phyloP scores from a whole-genome alignment of 805 yeast genomes.

The Candida pini region DNA sequence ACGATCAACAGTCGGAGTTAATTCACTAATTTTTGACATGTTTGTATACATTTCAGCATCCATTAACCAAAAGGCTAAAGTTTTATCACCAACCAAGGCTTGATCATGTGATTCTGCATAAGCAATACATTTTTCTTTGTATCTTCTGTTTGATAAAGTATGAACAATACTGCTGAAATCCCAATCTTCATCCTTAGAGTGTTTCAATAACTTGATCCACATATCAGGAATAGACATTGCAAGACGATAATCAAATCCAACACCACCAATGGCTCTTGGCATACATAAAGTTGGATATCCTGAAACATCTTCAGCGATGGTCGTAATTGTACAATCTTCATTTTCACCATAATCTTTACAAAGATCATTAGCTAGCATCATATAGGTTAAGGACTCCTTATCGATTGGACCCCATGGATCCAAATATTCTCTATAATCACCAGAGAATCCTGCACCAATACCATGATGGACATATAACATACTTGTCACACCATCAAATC shows the following conservation, averaged over 20 bases:
- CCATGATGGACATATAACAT: conserved; percentile 95
- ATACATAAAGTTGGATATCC: conserved; percentile 95
- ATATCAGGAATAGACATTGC: conserved; percentile 98
- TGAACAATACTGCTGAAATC: conserved; percentile 73
- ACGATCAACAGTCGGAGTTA: conserved; percentile 77
- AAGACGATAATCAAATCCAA: conserved; percentile 87
- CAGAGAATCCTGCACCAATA: conserved; percentile 80
- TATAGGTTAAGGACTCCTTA: conserved; percentile 76
- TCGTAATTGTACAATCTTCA: conserved; percentile 35
- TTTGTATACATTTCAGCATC: conserved; percentile 97
- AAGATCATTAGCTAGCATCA: conserved; percentile 86
- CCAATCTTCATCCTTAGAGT: conserved; percentile 84
- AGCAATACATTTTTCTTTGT: conserved; percentile 82
- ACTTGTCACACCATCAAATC: conserved; percentile 95
- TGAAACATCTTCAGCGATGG: conserved; percentile 94
- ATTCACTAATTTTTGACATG: conserved; percentile 72
- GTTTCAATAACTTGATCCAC: conserved; percentile 96
- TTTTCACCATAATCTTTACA: conserved; percentile 45
- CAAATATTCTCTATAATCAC: conserved; percentile 88
- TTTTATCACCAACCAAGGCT: conserved; percentile 95
- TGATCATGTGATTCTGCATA: conserved; percentile 97
- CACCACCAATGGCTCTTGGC: conserved; percentile 71
- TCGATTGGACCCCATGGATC: conserved; percentile 73
- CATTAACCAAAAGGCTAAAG: conserved; percentile 97
- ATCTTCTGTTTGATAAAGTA: conserved; percentile 82